Percentiles rank a stretch among this genome's conserved stretches.
Conservation (phyloP, 306 rosid species). For the Lathyrus oleraceus region DNA sequence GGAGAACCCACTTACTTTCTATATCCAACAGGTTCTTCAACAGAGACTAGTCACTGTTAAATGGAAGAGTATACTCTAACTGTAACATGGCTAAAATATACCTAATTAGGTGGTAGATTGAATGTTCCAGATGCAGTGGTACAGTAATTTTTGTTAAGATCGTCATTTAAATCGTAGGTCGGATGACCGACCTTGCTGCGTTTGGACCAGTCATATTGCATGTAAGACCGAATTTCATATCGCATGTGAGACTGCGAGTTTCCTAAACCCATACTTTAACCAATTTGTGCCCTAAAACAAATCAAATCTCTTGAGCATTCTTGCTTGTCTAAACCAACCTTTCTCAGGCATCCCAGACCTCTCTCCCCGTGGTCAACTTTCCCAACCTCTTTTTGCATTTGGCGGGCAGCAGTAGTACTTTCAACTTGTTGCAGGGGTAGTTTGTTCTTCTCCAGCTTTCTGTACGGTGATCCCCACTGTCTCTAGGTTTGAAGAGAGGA, state of each 20-base stretch:
- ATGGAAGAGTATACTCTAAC: not conserved
- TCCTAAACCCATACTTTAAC: not conserved
- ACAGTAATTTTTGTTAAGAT: not conserved
- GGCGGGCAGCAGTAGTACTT: not conserved
- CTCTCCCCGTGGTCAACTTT: not conserved
- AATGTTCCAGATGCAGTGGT: slow-evolving; percentile 17
- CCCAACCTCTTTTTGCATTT: not conserved
- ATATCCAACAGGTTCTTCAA: not conserved
- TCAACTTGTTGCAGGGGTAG: not conserved
- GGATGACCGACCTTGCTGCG: not conserved
- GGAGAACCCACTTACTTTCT: not conserved
- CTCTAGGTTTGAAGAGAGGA: not conserved
- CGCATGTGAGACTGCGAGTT: not conserved
- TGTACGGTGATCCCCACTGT: not conserved
- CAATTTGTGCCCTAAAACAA: not conserved
- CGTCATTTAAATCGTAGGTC: not conserved
- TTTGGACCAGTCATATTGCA: not conserved
- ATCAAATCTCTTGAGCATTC: not conserved
- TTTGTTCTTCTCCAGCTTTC: not conserved
- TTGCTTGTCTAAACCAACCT: not conserved
- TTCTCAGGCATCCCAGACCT: not conserved
- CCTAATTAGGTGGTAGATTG: not conserved
- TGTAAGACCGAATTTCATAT: not conserved
- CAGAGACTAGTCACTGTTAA: not conserved
- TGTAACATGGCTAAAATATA: not conserved